These are phyloP conservation scores for Telfairia occidentalis DNA, from an alignment of 331 rosid species.

Conservation along the genomic window DNA sequence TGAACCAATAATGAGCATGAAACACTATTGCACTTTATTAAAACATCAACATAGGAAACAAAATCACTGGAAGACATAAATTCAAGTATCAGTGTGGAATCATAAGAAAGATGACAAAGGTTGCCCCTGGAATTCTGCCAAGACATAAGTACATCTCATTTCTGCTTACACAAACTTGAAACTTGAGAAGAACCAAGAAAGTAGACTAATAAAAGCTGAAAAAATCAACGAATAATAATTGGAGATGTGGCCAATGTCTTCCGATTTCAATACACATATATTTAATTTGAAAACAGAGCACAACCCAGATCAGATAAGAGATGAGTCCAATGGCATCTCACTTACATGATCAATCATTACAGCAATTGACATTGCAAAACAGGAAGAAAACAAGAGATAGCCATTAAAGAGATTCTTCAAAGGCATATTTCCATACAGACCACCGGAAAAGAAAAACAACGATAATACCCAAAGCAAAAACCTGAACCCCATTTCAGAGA, in stretches of 20 bases:
- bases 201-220: background rate
- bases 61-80: background rate
- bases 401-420: background rate
- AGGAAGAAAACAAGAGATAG: background rate
- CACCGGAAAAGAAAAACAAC: background rate
- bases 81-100: background rate
- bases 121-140: background rate
- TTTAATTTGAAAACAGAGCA: constrained; percentile 9
- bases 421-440: background rate
- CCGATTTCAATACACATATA: background rate
- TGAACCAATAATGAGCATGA: background rate
- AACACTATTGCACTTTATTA: background rate
- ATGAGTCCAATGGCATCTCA: background rate
- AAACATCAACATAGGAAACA: background rate
- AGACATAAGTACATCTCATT: background rate
- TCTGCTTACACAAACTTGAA: background rate
- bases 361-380: background rate
- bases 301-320: constrained; percentile 5
- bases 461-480: constrained; percentile 12
- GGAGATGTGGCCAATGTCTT: background rate
- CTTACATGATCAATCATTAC: background rate
- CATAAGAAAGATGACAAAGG: background rate
- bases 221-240: background rate
- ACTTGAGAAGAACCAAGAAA: background rate
- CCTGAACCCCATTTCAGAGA: constrained; percentile 16